Base-by-base conservation (phyloP, 163 green algal species). In the Volvox carteri region DNA sequence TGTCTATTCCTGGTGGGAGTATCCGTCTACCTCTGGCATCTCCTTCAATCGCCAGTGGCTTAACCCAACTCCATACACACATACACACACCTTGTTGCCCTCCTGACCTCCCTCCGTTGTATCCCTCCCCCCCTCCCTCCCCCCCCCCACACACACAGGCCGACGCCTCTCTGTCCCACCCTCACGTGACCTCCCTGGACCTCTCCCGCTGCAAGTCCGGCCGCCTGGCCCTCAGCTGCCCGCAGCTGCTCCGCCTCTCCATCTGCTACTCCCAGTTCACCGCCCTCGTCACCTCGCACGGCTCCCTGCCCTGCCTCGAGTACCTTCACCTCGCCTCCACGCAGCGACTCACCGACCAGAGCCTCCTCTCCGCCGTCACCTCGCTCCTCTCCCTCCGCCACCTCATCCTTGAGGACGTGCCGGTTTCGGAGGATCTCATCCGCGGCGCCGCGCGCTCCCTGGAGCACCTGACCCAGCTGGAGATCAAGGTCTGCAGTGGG, bases 381-480 rank as follows among this genome's bases (percentile, higher is more conserved):
- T 28, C 42, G 44, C 62, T 87, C 65, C 54, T 62, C 65, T 23
- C 62, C 12, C 80, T 87, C 23, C 62, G 44, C 30, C n/a, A 12
- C 30, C 80, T 87, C 16, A 28, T 25, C 65, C 30, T 87, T 16
- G 1, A 18, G 8, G 80, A 87, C 6, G 44, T 70, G 12, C 6
- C 48, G 5, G 4, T 87, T 6, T n/a, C 42, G 14, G 80, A 87
- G 65, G 80, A 78, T 8, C n/a, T 78, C 14, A 18, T 87, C 18
- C 80, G 80, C 41, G 21, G 35, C 30, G 16, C 35, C 1, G 62
- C 78, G 0, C 50, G 78, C 18, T 28, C 54, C 16, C 44, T 73
- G 42, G 60, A 62, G 42, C 67, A 54, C 37, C 78, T 92, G 4
- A 77, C 35, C 42, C 2, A n/a, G 1, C 50, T 92, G 41, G n/a